Evolutionary conservation across 2,329 filamentous ascomycete species (phyloP), one percentile per base, ranked within the genome.

Genomic region (Myrmaecium sp.): DNA sequence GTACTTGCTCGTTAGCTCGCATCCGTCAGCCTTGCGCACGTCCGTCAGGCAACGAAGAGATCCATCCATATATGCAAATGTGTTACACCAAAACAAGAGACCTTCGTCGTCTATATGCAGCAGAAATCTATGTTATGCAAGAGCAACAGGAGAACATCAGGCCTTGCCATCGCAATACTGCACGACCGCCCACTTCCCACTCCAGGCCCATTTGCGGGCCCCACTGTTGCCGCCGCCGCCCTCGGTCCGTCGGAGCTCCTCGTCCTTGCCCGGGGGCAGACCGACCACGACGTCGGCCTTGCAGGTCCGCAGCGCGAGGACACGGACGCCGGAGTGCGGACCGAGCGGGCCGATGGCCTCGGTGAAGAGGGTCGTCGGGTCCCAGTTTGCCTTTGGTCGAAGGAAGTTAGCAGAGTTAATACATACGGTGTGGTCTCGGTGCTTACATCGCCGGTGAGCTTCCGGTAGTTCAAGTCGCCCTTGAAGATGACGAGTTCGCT

Each of bases 221-320:
- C 49, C 76, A 51, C 37, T 66, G 33, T 82, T 73, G 10, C 74
- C 78, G 3, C 77, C 79, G 1, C 78, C 79, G 10, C 64, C 71
- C 27, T 79, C 71, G 28, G 57, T 64, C 6, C 65, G 60, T 37
- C 65, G 71, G 28, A 95, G 58, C 47, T 74, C 69, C 55, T 94
- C 83, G 44, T 98, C 89, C 46, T 76, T 69, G 5, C 86, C 84
- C 6, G 70, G 52, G 9, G 73, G 64, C n/a, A 98, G 60, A 0
- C 83, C 86, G 14, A 94, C 89, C 0, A 95, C 82, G 5, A 91
- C 81, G 46, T 98, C 89, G 0, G 86, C 86, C 57, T 98, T 98
- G 62, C 86, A 94, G 0, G 89, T 98, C 30, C 89, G 69, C 34
- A 98, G 64, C 0, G 89, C 79, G 15, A 98, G 62, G 3, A 86